Evolutionary conservation across 2,329 filamentous ascomycete species (phyloP).

Genomic region (Teratosphaeria gauchensis): DNA sequence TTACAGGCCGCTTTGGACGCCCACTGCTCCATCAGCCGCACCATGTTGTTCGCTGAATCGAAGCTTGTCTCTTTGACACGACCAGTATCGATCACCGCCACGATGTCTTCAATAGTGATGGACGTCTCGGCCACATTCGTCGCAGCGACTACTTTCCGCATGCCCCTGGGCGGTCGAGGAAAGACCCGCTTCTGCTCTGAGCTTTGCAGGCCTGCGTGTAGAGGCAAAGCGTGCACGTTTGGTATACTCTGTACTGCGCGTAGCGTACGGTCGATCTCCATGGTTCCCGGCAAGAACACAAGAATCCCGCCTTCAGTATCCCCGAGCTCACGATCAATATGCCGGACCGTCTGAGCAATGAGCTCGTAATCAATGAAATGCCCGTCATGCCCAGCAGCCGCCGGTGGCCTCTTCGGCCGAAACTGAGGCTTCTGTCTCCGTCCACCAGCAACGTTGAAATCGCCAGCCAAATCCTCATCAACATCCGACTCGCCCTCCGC

Average conservation of each 20-base stretch:
- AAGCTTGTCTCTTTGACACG: conserved; percentile 95
- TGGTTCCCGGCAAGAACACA: conserved; percentile 87
- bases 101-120: conserved; percentile 95
- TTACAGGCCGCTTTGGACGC: conserved; percentile 89
- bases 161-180: conserved; percentile 60
- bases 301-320: conserved; percentile 74
- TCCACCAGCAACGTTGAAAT: conserved; percentile 22
- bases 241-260: conserved; percentile 55
- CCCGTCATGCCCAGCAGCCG: conserved; percentile 4
- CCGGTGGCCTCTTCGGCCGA: conserved; percentile 7
- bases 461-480: conserved; percentile 29
- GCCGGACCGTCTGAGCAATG: conserved; percentile 66
- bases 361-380: conserved; percentile 74
- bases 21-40: conserved; percentile 89
- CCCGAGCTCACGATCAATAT: conserved; percentile 69
- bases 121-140: conserved; percentile 98
- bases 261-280: conserved; percentile 80
- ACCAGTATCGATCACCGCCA: conserved; percentile 90
- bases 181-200: conserved; percentile 85
- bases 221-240: conserved; percentile 67
- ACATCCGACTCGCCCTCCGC: conserved; percentile 40
- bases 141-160: conserved; percentile 84
- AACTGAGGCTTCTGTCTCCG: conserved; percentile 6
- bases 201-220: conserved; percentile 87
- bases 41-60: conserved; percentile 85